A percentile compares a stretch with the other conserved stretches of the same genome.
phyloP scores from a whole-genome alignment of 768 basidiomycete species.

The Leccinum boreale region DNA sequence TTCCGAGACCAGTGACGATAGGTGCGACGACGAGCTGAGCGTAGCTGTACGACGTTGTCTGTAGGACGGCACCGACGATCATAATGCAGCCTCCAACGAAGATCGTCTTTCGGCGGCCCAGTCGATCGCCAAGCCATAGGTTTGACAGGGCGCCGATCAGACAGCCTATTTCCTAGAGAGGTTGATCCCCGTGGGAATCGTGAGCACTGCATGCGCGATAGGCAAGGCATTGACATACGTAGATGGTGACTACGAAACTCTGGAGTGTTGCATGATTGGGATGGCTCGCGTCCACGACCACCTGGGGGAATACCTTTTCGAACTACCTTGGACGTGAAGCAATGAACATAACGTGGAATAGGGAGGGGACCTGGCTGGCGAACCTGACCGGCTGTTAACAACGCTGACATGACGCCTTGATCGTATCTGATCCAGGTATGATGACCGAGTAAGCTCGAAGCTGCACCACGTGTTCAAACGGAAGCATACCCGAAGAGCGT shows the following conservation, averaged over 20 bases:
- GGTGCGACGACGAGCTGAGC: conserved; percentile 61
- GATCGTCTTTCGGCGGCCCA: conserved; percentile 60
- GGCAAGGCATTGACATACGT: conserved; percentile 33
- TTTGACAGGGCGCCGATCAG: conserved; percentile 62
- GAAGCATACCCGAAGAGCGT: conserved; percentile 54
- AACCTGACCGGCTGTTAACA: conserved; percentile 55
- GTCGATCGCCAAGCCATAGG: conserved; percentile 54
- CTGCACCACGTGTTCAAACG: not conserved
- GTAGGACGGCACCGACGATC: conserved; percentile 61
- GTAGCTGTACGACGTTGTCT: conserved; percentile 54
- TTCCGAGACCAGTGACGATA: conserved; percentile 60
- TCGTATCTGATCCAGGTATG: conserved; percentile 45
- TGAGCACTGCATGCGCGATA: not conserved
- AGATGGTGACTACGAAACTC: conserved; percentile 58
- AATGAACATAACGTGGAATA: not conserved
- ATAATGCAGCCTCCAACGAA: conserved; percentile 56
- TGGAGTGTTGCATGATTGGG: conserved; percentile 51
- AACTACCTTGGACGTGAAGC: conserved; percentile 37
- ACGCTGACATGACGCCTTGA: conserved; percentile 69
- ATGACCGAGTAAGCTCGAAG: not conserved
- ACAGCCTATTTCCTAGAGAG: conserved; percentile 59
- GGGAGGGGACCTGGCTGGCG: not conserved
- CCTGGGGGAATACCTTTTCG: conserved; percentile 55
- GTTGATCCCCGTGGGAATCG: not conserved
- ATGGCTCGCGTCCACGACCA: conserved; percentile 38